Base-by-base conservation (phyloP, 768 basidiomycete genomes). In the Lactarius trivialis region DNA sequence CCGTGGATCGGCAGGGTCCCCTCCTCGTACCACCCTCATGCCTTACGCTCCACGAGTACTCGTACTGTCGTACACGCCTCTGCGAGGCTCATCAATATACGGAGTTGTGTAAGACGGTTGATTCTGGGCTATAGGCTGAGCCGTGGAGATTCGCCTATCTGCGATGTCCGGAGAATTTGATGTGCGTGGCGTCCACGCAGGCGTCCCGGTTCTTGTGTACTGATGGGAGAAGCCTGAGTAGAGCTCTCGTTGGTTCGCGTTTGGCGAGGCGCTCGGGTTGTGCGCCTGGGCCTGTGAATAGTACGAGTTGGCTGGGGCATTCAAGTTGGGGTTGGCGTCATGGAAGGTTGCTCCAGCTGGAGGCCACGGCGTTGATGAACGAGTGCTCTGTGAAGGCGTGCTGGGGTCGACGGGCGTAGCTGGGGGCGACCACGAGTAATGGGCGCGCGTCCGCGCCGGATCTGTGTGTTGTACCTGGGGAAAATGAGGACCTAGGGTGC, bases 371-470 rank as follows among this genome's bases (percentile, higher is more conserved):
- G 34, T 17, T 2, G 56, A 49, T 24, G 56, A 30, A 12, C 61
- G 61, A 21, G 51, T 21, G 36, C 43, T n/a, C 11, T 54, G 51
- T 2, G 61, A 33, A 58, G 50, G 28, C 5, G 61, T 49, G 43
- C 43, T 49, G 28, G 52, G 36, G 45, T 63, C 56, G 32, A n/a
- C 52, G 6, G 61, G 43, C 12, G 56, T 49, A 28, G 61, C 37
- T 8, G 61, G 61, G 45, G 61, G 61, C 3, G 61, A 53, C 61
- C 56, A 58, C n/a, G 61, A 63, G 61, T 58, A 54, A 54, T 53
- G 15, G 52, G 51, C 32, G 12, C 56, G 56, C 24, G 43, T 9
- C 21, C 61, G 51, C 36, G 43, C 34, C 24, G 26, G 30, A 52
- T 63, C 56, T 12, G 52, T 7, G 9, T 39, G 45, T 14, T 39